Base-by-base conservation (phyloP, 176 grass and related monocot species). In the Sorghum bicolor region DNA sequence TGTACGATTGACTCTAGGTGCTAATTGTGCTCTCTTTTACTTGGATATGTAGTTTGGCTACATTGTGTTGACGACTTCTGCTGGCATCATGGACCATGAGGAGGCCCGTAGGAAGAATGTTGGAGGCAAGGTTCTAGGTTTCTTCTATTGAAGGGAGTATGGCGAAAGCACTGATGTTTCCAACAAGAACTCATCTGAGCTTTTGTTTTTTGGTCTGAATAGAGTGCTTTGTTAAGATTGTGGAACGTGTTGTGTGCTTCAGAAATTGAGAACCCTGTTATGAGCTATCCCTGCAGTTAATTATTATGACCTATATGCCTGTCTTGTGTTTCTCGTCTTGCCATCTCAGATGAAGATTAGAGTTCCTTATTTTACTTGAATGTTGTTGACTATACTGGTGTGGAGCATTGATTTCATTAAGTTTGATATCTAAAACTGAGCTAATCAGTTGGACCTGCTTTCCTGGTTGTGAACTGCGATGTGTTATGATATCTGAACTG, bases 11-110 rank as follows among this genome's bases (percentile, higher is more conserved):
- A 67, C 8, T 26, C 20, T 14, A 44, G 32, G 15, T 55, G 47
- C 19, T 48, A 67, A 83, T 31, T 22, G 11, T 24, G 37, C 45
- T 52, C n/a, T 25, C 48, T 60, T 45, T 26, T 5, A 10, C 48
- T 17, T 74, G 22, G 28, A 48, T 79, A 2, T 88, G 75, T 66
- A 94, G 92, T 94, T 94, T 64, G 92, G 92, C 31, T 94, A 91
- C 75, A 94, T 94, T 0, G 92, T 94, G 40, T 83, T 94, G 47
- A 94, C 92, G 17, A 94, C 92, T 48, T 94, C 92, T 41, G 92
- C 92, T 20, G 92, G 92, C 16, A 94, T 94, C 30, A 94, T 94
- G 92, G 92, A 94, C 73, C 92, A 94, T 20, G 92, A 94, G 77
- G 92, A 94, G 37, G 92, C 92, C 16, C 79, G 92, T 52, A 70